Evolutionary conservation across 306 rosid species (phyloP).

Genomic region (Gillenia trifoliata): DNA sequence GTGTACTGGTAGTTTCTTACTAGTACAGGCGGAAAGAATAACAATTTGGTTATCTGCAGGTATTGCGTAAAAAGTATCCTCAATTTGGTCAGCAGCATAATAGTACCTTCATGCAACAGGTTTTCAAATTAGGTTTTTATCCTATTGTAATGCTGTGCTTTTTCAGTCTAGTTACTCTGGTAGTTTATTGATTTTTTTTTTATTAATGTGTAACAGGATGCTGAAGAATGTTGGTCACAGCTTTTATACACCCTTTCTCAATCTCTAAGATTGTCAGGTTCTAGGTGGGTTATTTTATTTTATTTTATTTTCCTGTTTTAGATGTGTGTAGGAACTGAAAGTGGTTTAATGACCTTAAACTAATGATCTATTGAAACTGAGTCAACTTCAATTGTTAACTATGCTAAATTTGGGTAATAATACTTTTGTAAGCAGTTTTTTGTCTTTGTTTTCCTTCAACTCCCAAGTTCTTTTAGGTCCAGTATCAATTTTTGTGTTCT

Average conservation of each 20-base stretch:
- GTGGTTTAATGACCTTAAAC: not conserved
- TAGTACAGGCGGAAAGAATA: not conserved
- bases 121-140: slow-evolving; percentile 21
- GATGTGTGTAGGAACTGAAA: slow-evolving; percentile 8
- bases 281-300: slow-evolving; percentile 47
- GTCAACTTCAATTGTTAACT: not conserved
- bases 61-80: slow-evolving; percentile 87
- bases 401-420: not conserved
- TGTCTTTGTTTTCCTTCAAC: not conserved
- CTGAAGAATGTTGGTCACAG: slow-evolving; percentile 99
- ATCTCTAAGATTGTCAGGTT: slow-evolving; percentile 67
- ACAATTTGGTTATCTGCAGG: slow-evolving; percentile 46
- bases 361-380: not conserved
- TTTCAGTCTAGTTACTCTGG: slow-evolving; percentile 3
- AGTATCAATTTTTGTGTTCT: not conserved
- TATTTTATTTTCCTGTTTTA: not conserved
- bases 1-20: not conserved
- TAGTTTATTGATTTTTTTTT: slow-evolving; percentile 14
- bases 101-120: slow-evolving; percentile 95
- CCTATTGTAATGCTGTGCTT: slow-evolving; percentile 9
- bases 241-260: slow-evolving; percentile 92
- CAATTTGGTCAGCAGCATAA: slow-evolving; percentile 96
- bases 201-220: slow-evolving; percentile 59
- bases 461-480: not conserved
- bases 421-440: not conserved